Evolutionary conservation across 2,329 filamentous ascomycete species (phyloP).

Genomic region (Dryadomyces quercivorus): DNA sequence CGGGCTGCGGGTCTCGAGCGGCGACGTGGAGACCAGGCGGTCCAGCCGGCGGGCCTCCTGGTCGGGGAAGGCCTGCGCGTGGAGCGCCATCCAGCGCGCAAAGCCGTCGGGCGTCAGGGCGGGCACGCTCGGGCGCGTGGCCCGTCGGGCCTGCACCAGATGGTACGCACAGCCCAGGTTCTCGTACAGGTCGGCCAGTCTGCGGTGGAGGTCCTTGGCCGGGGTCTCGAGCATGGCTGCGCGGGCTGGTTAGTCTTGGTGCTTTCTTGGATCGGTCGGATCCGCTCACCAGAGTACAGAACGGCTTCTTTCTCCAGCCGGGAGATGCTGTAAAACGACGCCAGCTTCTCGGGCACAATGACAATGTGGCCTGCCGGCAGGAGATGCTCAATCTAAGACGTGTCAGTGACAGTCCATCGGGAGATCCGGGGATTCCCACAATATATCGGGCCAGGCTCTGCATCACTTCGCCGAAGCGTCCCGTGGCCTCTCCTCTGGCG

Average conservation of each 20-base stretch:
- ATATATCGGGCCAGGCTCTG: slow-evolving; percentile 63
- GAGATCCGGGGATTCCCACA: slow-evolving; percentile 29
- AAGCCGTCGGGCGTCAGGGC: slow-evolving; percentile 58
- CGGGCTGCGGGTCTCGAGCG: slow-evolving; percentile 44
- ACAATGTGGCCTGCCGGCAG: slow-evolving; percentile 56
- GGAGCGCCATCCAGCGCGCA: slow-evolving; percentile 56
- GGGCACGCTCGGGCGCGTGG: slow-evolving; percentile 45
- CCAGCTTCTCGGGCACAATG: slow-evolving; percentile 64
- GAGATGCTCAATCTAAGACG: slow-evolving; percentile 51
- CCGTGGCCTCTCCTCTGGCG: slow-evolving; percentile 51
- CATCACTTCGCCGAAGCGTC: slow-evolving; percentile 57
- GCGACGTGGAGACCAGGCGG: slow-evolving; percentile 55
- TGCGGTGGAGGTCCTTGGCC: slow-evolving; percentile 1
- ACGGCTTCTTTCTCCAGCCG: slow-evolving; percentile 52
- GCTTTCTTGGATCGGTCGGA: neutral
- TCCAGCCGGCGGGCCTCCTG: slow-evolving; percentile 60
- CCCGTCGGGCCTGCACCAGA: slow-evolving; percentile 42
- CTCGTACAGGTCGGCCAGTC: slow-evolving; percentile 35
- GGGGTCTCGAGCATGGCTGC: slow-evolving; percentile 38
- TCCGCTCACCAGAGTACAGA: slow-evolving; percentile 49
- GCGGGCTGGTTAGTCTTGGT: slow-evolving; percentile 4
- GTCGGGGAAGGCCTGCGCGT: slow-evolving; percentile 66
- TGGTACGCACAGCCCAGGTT: slow-evolving; percentile 48
- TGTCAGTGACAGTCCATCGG: slow-evolving; percentile 1
- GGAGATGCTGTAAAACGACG: slow-evolving; percentile 58